Percentiles rank a stretch among this genome's conserved stretches.
Evolutionary conservation across 176 grass and related monocot genomes (phyloP).

Genomic region (Lolium perenne): DNA sequence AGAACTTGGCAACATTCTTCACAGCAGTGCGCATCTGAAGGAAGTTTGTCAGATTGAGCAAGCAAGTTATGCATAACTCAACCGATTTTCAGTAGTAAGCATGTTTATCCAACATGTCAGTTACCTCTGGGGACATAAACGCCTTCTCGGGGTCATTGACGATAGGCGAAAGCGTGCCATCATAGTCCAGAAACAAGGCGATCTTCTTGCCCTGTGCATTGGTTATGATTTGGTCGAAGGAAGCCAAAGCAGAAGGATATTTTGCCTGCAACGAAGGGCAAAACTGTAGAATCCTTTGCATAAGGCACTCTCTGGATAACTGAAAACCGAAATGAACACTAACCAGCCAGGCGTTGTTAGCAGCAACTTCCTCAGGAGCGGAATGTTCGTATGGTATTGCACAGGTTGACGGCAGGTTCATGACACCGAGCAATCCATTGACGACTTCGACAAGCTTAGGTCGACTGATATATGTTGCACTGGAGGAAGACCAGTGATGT

Average conservation of each 20-base stretch:
- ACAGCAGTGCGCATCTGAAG: conserved; percentile 62
- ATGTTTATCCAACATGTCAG: background rate
- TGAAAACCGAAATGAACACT: conserved; percentile 26
- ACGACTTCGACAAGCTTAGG: conserved; percentile 53
- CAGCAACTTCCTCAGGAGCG: conserved; percentile 28
- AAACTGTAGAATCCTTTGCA: background rate
- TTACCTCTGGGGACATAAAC: conserved; percentile 58
- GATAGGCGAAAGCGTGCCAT: conserved; percentile 69
- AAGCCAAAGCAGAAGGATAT: conserved; percentile 56
- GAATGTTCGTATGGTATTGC: conserved; percentile 41
- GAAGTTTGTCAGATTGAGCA: background rate
- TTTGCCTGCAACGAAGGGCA: conserved; percentile 31
- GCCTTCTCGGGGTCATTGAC: conserved; percentile 64
- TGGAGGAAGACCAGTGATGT: conserved; percentile 48
- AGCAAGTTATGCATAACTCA: background rate
- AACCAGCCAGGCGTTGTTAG: conserved; percentile 49
- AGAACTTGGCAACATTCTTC: conserved; percentile 59
- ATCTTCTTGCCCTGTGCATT: conserved; percentile 47
- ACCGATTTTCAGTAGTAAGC: background rate
- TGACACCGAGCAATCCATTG: conserved; percentile 56
- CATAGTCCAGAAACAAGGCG: conserved; percentile 67
- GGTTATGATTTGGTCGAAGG: conserved; percentile 52
- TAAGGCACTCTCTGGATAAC: background rate
- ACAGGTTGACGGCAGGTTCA: conserved; percentile 48
- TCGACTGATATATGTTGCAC: conserved; percentile 30